Base-by-base conservation (phyloP, 495 filamentous ascomycete species). In the Hypoxylon lenormandii region DNA sequence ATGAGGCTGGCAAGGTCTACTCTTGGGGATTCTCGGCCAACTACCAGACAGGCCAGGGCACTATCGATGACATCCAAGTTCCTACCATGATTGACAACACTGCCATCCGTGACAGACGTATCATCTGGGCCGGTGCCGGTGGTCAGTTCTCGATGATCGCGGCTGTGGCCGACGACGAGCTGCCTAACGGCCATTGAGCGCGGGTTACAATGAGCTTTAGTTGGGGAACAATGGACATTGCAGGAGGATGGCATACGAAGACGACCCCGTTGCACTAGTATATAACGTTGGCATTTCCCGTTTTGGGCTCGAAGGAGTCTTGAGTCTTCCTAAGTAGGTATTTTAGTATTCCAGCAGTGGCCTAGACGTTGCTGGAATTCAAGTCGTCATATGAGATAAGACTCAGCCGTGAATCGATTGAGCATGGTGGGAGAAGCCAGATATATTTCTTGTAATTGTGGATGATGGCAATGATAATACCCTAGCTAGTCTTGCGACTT, bases 21-120 rank as follows among this genome's bases (percentile, higher is more conserved):
- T 82, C 82, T n/a, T 92, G 89, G 90, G 90, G 90, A 0, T 90
- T 89, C 76, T 85, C 81, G n/a, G 79, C 79, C 10, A 85, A 84
- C 52, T 89, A 87, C 66, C 89, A 91, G 75, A 85, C 85, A n/a
- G 89, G 88, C 0, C 83, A 81, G 33, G 87, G 86, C 0, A 81
- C 78, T 8, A 78, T 72, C 2, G 84, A 86, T 7, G 85, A 88
- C 62, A 74, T 90, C 21, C 72, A 82, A 37, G 64, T 80, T 11
- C 83, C 88, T 0, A 88, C 83, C 0, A 57, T 80, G 23, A 84
- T 92, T 46, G 82, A 86, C 61, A 89, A 89, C 67, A 83, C 80
- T 0, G 86, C 87, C 5, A 80, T 89, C 11, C 78, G 78, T 16
- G 87, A 78, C 13, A 77, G 83, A 59, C 77, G 80, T 56, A 76